phyloP scores from a whole-genome alignment of 2,329 filamentous ascomycete genomes.

The Proliferodiscus dingleyae region DNA sequence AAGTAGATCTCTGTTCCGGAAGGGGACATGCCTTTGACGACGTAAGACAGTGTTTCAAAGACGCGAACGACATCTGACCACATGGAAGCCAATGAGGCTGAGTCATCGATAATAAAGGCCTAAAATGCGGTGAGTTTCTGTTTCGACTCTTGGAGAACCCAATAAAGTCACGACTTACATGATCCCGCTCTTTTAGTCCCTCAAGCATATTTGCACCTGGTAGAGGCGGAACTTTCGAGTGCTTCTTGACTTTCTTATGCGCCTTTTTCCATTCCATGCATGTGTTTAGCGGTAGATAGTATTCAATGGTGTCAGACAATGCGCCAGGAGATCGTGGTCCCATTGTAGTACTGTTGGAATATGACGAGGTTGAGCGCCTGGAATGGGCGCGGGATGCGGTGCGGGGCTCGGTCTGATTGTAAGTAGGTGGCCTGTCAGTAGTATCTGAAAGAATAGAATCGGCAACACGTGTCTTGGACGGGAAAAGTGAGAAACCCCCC shows the following conservation, averaged over 20 bases:
- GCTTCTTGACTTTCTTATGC: slow-evolving; percentile 22
- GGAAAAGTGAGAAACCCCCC: slow-evolving; percentile 15
- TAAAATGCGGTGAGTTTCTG: slow-evolving; percentile 1
- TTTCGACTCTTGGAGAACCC: neutral
- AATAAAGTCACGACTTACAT: slow-evolving; percentile 15
- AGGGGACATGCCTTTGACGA: slow-evolving; percentile 26
- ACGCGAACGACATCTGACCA: slow-evolving; percentile 24
- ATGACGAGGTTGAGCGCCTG: neutral
- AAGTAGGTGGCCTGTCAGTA: neutral
- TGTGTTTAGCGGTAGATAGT: slow-evolving; percentile 19
- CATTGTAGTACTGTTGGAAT: neutral
- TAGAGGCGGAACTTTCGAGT: slow-evolving; percentile 17
- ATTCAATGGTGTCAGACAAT: slow-evolving; percentile 3
- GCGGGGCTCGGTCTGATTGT: neutral
- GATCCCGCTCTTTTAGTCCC: slow-evolving; percentile 25
- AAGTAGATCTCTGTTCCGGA: slow-evolving; percentile 27
- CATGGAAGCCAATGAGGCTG: slow-evolving; percentile 22
- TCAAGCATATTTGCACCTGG: slow-evolving; percentile 17
- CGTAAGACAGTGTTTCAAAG: slow-evolving; percentile 26
- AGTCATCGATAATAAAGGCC: slow-evolving; percentile 31
- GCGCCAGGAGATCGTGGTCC: neutral
- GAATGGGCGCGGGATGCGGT: no score
- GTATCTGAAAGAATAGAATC: neutral
- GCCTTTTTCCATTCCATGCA: slow-evolving; percentile 23
- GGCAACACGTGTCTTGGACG: neutral